Evolutionary conservation across 1,284 basidiomycete species (phyloP).

Genomic region (Microbotryum intermedium): DNA sequence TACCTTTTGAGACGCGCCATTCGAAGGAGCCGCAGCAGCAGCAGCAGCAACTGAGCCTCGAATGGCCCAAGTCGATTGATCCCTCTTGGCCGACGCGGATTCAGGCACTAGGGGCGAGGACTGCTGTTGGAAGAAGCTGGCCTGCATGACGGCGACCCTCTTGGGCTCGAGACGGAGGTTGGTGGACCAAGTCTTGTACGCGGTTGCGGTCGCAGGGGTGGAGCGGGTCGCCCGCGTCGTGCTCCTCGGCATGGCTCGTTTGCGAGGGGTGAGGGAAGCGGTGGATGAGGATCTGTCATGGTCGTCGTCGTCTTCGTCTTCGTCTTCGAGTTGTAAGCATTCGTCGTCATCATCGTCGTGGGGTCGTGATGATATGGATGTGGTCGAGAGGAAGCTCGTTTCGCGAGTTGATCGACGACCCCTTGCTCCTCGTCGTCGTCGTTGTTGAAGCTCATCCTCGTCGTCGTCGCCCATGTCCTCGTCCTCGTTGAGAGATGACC

Average conservation of each 20-base stretch:
- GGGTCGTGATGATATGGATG: conserved; percentile 1
- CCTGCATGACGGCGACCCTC: conserved; percentile 85
- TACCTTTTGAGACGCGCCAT: too few species aligned
- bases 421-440: not conserved
- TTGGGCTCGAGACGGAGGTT: conserved; percentile 65
- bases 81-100: too few species aligned
- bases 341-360: conserved; percentile 20
- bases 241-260: not conserved
- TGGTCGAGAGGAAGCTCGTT: not conserved
- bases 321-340: conserved; percentile 11
- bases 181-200: conserved; percentile 51
- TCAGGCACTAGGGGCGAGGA: not conserved
- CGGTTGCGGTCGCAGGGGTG: not conserved
- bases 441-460: not conserved
- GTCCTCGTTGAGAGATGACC: not conserved
- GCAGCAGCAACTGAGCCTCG: too few species aligned
- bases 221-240: not conserved
- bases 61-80: too few species aligned
- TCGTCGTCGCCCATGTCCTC: not conserved
- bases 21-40: too few species aligned
- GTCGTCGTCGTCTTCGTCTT: conserved; percentile 35
- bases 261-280: not conserved
- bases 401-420: not conserved
- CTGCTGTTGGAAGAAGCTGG: conserved; percentile 55
- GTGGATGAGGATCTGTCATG: conserved; percentile 1